Percentiles rank a stretch among this genome's conserved stretches.
Evolutionary conservation across 2,329 filamentous ascomycete genomes (phyloP).

Genomic region (Fusarium sp.): DNA sequence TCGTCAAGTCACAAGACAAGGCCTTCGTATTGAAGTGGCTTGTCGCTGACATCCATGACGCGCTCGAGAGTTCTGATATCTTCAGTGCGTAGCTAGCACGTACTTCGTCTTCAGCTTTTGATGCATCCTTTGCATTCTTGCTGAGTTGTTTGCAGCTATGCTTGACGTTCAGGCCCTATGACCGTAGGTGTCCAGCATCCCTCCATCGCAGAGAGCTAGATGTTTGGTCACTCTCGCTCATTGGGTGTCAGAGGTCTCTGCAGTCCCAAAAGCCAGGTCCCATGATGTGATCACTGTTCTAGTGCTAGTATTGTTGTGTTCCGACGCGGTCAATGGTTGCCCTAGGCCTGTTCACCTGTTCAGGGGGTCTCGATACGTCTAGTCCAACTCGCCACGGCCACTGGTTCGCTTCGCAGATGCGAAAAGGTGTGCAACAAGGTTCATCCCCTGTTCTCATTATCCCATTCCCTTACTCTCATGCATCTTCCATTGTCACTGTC

Average conservation of each 20-base stretch:
- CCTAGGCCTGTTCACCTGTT: background rate
- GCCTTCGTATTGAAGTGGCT: too few species aligned
- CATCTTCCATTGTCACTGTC: background rate
- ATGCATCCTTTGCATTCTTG: background rate
- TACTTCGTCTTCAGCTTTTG: background rate
- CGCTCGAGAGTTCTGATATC: background rate
- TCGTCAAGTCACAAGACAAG: background rate
- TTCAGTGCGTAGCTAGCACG: rapidly evolving
- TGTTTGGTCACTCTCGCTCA: background rate
- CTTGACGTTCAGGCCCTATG: rapidly evolving
- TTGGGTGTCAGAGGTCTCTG: background rate
- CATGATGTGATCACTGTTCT: too few species aligned
- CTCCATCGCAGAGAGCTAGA: background rate
- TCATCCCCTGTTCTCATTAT: background rate
- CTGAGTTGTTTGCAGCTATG: background rate
- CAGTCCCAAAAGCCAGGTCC: background rate
- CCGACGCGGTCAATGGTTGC: background rate
- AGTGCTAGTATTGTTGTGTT: background rate
- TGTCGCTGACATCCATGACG: background rate
- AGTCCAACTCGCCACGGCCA: background rate
- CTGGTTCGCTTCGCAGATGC: background rate
- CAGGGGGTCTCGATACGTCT: too few species aligned
- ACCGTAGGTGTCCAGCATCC: background rate
- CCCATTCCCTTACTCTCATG: background rate
- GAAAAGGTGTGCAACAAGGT: background rate